Percentiles rank a stretch among this genome's conserved stretches.
Conservation (phyloP, 768 basidiomycete species). For the Hygrocybe coccinea region DNA sequence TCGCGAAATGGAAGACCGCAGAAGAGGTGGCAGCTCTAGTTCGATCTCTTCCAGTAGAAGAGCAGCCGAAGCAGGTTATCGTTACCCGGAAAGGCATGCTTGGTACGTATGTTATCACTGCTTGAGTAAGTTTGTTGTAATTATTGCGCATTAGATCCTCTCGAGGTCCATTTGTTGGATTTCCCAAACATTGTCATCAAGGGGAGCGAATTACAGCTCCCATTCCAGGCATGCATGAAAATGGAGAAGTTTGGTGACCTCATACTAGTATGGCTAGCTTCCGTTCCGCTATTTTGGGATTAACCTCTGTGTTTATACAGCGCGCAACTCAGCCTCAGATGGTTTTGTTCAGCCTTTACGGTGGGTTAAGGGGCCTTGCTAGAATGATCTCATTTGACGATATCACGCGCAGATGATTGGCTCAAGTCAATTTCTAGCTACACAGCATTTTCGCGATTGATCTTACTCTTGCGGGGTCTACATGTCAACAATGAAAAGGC, state of each 20-base stretch:
- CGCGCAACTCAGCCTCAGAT: conserved; percentile 98
- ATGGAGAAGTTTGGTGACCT: conserved; percentile 99
- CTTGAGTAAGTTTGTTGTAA: background rate
- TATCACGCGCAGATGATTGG: conserved; percentile 77
- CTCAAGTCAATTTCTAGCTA: conserved; percentile 98
- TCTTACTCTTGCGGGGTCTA: conserved; percentile 91
- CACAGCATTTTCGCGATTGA: conserved; percentile 96
- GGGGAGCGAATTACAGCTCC: conserved; percentile 94
- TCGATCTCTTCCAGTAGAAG: conserved; percentile 97
- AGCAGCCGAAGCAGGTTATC: conserved; percentile 99
- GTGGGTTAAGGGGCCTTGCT: conserved; percentile 30
- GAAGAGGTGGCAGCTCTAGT: conserved; percentile 99
- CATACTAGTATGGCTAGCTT: conserved; percentile 55
- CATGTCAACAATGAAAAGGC: conserved; percentile 99
- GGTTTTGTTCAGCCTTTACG: conserved; percentile 97
- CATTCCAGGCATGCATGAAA: conserved; percentile 99
- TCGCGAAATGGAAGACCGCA: conserved; percentile 99
- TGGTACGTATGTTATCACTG: conserved; percentile 43
- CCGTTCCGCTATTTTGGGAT: background rate
- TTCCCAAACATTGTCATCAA: conserved; percentile 99
- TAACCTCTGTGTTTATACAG: conserved; percentile 30
- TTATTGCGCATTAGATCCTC: conserved; percentile 52
- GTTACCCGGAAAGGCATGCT: conserved; percentile 99
- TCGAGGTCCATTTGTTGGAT: conserved; percentile 97
- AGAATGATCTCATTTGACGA: conserved; percentile 4